Base-by-base conservation (phyloP, 1,139 yeast genomes). In the Saccharomycopsis hybrid region DNA sequence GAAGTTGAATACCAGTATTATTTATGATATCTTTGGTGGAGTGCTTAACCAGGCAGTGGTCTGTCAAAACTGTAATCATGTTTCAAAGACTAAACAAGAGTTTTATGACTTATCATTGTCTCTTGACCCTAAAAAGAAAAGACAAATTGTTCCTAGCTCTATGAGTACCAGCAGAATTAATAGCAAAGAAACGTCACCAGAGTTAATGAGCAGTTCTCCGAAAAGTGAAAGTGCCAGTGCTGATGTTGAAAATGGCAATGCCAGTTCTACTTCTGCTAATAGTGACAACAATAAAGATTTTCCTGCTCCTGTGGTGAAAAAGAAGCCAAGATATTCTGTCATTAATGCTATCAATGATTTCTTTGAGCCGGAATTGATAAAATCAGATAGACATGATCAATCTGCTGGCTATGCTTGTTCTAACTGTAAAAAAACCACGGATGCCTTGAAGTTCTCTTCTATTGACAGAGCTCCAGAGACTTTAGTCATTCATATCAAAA, bases 11-110 rank as follows among this genome's bases (percentile, higher is more conserved):
- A 75, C 83, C 56, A 85, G 95, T 47, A 82, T 90, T 32, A 72
- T 92, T 27, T 90, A 92, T 65, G 96, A 90, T 62, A 86, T 92
- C 25, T 92, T 92, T 67, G 98, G 97, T 30, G 98, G 98, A 2
- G 69, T 87, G 47, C 70, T 90, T 54, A 78, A 83, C 58, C 98
- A 92, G 67, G 76, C 79, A 44, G 95, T 92, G 38, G 81, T 87
- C 0, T 92, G 98, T 68, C 77, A 77, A 55, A 77, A 72, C 49
- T 92, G 98, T 68, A 78, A 82, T 18, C 79, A 85, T 59, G 79
- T 85, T 25, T 85, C 96, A n/a, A 80, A 80, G 46, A 92, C 98
- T 8, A 82, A 83, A 57, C 98, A 92, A 67, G 97, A 94, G 64
- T 86, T 92, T 62, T 90, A 90, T 64, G 98, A 92, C 67, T 71